Percentiles rank a stretch among this genome's conserved stretches.
phyloP scores from a whole-genome alignment of 257 asterid species.

The Petunia axillaris region DNA sequence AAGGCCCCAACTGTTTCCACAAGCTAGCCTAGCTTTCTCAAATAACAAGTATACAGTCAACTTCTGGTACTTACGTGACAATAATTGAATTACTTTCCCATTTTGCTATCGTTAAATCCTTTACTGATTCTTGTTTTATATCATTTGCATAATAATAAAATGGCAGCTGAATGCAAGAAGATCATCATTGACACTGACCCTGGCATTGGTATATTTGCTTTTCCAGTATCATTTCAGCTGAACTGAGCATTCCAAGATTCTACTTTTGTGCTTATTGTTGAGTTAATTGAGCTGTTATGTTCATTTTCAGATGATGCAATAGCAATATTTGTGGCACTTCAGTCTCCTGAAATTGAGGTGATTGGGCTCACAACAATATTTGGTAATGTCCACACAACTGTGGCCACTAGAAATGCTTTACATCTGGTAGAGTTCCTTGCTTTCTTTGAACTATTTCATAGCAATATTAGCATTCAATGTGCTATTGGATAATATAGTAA shows the following conservation, averaged over 20 bases:
- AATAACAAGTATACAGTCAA: background rate
- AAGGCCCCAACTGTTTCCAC: too few species aligned
- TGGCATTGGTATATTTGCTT: conserved; percentile 60
- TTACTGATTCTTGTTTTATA: too few species aligned
- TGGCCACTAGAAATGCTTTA: conserved; percentile 92
- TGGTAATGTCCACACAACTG: conserved; percentile 91
- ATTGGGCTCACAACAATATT: conserved; percentile 88
- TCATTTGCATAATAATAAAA: conserved; percentile 10
- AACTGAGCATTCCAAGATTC: background rate
- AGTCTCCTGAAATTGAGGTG: conserved; percentile 90
- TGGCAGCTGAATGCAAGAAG: conserved; percentile 58
- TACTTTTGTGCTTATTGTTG: background rate
- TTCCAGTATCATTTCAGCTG: background rate
- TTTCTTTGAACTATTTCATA: background rate
- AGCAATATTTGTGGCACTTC: conserved; percentile 91
- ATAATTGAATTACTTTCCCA: background rate
- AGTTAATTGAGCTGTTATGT: background rate
- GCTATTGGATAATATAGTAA: background rate
- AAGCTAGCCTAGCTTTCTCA: too few species aligned
- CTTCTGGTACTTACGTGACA: background rate
- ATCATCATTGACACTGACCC: conserved; percentile 97
- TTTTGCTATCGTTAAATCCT: background rate
- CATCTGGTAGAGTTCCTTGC: conserved; percentile 59
- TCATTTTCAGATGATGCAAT: conserved; percentile 81
- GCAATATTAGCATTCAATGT: background rate